Percentiles rank a stretch among this genome's conserved stretches.
These are phyloP conservation scores for Metarhizium humberi DNA, from an alignment of 2,329 filamentous ascomycete genomes.

Conservation along the genomic window DNA sequence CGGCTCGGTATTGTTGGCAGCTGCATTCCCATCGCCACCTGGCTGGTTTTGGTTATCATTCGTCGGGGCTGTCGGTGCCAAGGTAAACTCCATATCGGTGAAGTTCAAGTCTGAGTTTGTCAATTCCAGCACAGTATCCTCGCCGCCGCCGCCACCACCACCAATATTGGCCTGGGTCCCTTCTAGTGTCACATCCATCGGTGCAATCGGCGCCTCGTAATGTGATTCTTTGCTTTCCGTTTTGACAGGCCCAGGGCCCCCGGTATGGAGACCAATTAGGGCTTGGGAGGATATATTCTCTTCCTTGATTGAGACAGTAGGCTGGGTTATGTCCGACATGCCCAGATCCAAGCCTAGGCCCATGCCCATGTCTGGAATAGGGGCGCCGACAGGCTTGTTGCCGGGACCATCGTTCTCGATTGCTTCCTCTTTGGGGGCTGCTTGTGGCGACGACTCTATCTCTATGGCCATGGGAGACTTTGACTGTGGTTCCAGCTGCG, in stretches of 20 bases:
- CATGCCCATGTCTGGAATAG: constrained; percentile 49
- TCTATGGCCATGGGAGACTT: constrained; percentile 28
- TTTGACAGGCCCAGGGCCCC: constrained; percentile 10
- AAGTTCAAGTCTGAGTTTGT: constrained; percentile 36
- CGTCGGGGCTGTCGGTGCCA: constrained; percentile 38
- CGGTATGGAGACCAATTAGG: not conserved
- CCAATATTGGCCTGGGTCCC: constrained; percentile 14
- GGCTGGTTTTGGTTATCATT: constrained; percentile 19
- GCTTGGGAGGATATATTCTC: constrained; percentile 8
- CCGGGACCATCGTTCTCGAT: constrained; percentile 22
- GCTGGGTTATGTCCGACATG: constrained; percentile 19
- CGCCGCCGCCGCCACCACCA: constrained; percentile 9
- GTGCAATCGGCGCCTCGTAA: constrained; percentile 17
- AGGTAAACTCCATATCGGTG: constrained; percentile 47
- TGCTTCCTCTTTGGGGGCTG: constrained; percentile 18
- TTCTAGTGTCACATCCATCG: constrained; percentile 16
- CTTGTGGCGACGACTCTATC: constrained; percentile 23
- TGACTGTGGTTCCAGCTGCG: constrained; percentile 24
- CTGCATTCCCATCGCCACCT: not conserved
- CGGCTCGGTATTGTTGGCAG: constrained; percentile 20
- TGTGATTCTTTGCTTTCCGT: constrained; percentile 15
- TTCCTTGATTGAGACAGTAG: constrained; percentile 13
- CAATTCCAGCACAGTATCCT: constrained; percentile 9
- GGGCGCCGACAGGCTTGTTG: constrained; percentile 34
- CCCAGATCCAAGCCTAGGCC: constrained; percentile 41